These are phyloP conservation scores for Metarhizium robertsii DNA, from an alignment of 2,329 filamentous ascomycete species.

Conservation along the genomic window DNA sequence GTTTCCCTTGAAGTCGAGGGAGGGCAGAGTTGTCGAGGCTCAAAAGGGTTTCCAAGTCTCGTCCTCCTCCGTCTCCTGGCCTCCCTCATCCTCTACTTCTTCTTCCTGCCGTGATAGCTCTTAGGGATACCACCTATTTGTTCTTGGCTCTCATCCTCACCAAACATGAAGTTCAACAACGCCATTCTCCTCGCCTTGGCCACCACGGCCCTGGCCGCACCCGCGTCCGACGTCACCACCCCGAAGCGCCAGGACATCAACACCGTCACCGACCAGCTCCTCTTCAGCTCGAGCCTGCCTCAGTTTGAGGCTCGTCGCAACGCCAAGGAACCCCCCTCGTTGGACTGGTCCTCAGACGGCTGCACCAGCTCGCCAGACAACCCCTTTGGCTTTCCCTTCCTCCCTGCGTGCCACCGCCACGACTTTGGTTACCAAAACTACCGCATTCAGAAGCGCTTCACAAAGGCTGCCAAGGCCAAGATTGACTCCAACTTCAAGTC, in stretches of 20 bases:
- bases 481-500: constrained; percentile 42
- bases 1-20: too few species aligned
- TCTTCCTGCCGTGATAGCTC: too few species aligned
- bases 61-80: too few species aligned
- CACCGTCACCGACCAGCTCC: constrained; percentile 33
- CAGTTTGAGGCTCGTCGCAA: constrained; percentile 32
- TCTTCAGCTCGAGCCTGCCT: constrained; percentile 33
- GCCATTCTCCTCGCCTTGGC: constrained; percentile 15
- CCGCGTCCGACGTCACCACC: constrained; percentile 5
- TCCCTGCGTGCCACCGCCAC: constrained; percentile 40
- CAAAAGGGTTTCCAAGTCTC: too few species aligned
- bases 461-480: constrained; percentile 24
- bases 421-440: constrained; percentile 50
- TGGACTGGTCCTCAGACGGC: constrained; percentile 33
- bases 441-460: constrained; percentile 38
- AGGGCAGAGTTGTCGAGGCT: too few species aligned
- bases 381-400: constrained; percentile 33
- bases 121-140: too few species aligned
- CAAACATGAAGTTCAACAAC: constrained; percentile 23
- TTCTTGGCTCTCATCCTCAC: not conserved
- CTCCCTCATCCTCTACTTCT: too few species aligned
- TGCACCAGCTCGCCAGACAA: constrained; percentile 34
- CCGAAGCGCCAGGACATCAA: constrained; percentile 14
- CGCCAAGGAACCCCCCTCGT: constrained; percentile 25
- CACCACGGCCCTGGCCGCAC: constrained; percentile 15